Base-by-base conservation (phyloP, 441 rosid species). In the Viola pubescens region DNA sequence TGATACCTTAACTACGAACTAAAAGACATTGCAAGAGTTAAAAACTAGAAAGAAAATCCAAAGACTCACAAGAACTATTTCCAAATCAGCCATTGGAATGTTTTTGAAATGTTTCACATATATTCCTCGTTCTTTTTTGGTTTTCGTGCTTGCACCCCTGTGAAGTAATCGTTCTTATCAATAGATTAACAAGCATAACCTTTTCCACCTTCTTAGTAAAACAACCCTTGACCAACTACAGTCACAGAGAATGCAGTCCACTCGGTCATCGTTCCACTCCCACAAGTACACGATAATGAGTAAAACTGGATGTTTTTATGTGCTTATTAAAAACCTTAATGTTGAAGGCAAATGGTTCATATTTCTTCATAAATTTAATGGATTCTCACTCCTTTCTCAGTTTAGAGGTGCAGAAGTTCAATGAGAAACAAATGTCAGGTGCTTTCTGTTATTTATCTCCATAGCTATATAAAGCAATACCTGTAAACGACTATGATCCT, bases 51-150 rank as follows among this genome's bases (percentile, higher is more conserved):
- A 59, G 61, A 53, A 40, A 11, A 55, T 38, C 42, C n/a, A 58
- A 53, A 56, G 61, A 50, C 91, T 88, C 77, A 94, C 99, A 54
- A 94, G 97, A 71, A 90, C 97, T 64, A 94, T 86, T 72, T 94
- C 96, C 95, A 90, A 67, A 77, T 94, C 98, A 34, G 97, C 98
- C 98, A 94, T 89, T 44, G 97, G 97, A 69, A 94, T 90, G 73
- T 84, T 88, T 77, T 85, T 94, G 84, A 94, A 94, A 86, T 94
- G 98, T 67, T 94, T 94, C 62, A 89, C 88, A 62, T 71, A 82
- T 64, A 92, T 70, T 70, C 97, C 97, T 44, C 92, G 75, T 48
- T 89, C 95, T 45, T 6, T 48, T 44, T 87, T 79, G 49, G 60
- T 52, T 66, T 77, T 79, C 40, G 79, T 43, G 52, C 92, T 76